Percentiles rank a stretch among this genome's conserved stretches.
Evolutionary conservation across 805 yeast species (phyloP).

Genomic region (Candida ortonii): DNA sequence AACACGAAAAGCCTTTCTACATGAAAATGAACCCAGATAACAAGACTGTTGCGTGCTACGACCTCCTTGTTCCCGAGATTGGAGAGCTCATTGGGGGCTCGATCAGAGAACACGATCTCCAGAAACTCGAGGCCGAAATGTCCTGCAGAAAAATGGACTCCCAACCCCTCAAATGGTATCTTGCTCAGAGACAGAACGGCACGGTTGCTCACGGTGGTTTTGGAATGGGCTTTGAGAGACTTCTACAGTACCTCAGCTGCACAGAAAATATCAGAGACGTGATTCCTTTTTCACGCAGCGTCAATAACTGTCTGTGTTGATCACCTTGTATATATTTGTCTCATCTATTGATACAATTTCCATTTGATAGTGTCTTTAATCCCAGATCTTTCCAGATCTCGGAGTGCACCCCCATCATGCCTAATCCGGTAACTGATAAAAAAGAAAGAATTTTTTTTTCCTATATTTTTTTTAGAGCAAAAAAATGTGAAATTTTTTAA

Average conservation of each 20-base stretch:
- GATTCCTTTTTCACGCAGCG: conserved; percentile 81
- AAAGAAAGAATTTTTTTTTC: no score
- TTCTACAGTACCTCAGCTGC: conserved; percentile 69
- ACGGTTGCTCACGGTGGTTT: conserved; percentile 94
- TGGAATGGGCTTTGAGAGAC: conserved; percentile 91
- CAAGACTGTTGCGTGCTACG: conserved; percentile 84
- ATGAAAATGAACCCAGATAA: conserved; percentile 59
- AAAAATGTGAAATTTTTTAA: no score
- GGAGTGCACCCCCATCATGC: no score
- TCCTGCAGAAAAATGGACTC: conserved; percentile 51
- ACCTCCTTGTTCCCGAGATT: conserved; percentile 80
- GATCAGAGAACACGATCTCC: conserved; percentile 71
- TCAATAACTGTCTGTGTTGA: conserved; percentile 48
- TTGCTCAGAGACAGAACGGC: conserved; percentile 70
- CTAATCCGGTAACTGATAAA: no score
- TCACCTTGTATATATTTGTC: no score
- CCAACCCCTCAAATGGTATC: conserved; percentile 74
- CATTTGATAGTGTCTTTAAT: no score
- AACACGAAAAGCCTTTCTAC: conserved; percentile 79
- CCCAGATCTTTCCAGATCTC: no score
- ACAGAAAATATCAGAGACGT: conserved; percentile 82
- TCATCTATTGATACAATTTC: no score
- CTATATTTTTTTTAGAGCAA: no score
- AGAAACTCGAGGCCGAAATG: conserved; percentile 48
- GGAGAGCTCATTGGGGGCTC: conserved; percentile 97